Percentiles rank a stretch among this genome's conserved stretches.
Evolutionary conservation across 2,329 filamentous ascomycete genomes (phyloP).

Genomic region (Stagonosporopsis chrysanthemi): DNA sequence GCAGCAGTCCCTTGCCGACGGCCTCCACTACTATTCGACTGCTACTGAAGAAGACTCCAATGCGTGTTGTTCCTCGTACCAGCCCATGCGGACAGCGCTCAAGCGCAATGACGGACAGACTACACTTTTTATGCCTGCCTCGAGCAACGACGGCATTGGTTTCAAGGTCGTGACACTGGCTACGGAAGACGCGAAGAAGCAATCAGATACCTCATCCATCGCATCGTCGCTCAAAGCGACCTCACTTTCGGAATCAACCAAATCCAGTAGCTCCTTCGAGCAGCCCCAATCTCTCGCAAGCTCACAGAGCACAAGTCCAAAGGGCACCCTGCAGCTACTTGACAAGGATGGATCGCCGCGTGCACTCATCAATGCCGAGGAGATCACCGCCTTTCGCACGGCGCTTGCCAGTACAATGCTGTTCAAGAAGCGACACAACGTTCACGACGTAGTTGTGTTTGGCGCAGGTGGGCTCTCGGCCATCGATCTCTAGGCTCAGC

Average conservation of each 20-base stretch:
- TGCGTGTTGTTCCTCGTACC: slow-evolving; percentile 66
- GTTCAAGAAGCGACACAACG: slow-evolving; percentile 68
- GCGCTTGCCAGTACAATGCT: slow-evolving; percentile 69
- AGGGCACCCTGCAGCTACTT: slow-evolving; percentile 66
- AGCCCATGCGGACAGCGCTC: slow-evolving; percentile 68
- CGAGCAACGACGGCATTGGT: slow-evolving; percentile 65
- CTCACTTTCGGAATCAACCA: slow-evolving; percentile 34
- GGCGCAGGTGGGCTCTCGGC: slow-evolving; percentile 67
- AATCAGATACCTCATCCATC: slow-evolving; percentile 39
- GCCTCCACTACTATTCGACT: slow-evolving; percentile 70
- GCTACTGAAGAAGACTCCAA: slow-evolving; percentile 63
- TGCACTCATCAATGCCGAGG: slow-evolving; percentile 71
- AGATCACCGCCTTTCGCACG: slow-evolving; percentile 74
- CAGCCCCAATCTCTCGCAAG: slow-evolving; percentile 30
- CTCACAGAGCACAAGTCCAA: slow-evolving; percentile 55
- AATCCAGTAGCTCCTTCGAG: slow-evolving; percentile 32
- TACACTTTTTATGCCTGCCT: slow-evolving; percentile 73
- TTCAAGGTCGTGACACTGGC: slow-evolving; percentile 70
- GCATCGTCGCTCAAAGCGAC: slow-evolving; percentile 43
- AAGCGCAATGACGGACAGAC: slow-evolving; percentile 67
- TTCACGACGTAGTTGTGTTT: slow-evolving; percentile 82
- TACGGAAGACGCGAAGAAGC: slow-evolving; percentile 42
- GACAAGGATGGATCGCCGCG: slow-evolving; percentile 65
- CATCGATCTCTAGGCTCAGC: too few species aligned
- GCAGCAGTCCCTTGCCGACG: slow-evolving; percentile 65